Percentiles rank a stretch among this genome's conserved stretches.
Conservation (phyloP, 768 basidiomycete genomes). For the Auricularia sp. region DNA sequence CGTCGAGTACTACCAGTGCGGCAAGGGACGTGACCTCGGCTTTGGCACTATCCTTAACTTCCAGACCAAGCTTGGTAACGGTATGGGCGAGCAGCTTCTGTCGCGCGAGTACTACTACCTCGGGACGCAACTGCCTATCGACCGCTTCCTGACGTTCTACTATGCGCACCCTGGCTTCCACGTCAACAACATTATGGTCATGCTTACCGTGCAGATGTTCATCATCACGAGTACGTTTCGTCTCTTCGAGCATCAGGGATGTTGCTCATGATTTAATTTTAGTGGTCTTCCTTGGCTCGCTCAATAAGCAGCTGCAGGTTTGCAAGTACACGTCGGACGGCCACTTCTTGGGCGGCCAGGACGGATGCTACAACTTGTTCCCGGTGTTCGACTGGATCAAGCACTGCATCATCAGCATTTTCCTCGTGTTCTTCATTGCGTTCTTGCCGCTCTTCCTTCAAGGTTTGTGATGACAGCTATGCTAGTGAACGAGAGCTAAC, state of each 20-base stretch:
- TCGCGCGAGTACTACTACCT: constrained; percentile 98
- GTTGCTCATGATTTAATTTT: constrained; percentile 11
- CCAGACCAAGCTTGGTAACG: constrained; percentile 99
- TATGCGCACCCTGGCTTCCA: constrained; percentile 99
- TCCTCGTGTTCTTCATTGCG: constrained; percentile 96
- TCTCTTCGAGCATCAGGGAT: constrained; percentile 1
- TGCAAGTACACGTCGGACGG: constrained; percentile 71
- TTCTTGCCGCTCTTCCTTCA: constrained; percentile 92
- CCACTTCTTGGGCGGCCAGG: constrained; percentile 63
- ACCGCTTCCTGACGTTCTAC: constrained; percentile 98
- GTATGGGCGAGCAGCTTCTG: constrained; percentile 99
- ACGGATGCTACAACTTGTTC: constrained; percentile 87
- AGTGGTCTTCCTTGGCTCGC: constrained; percentile 93
- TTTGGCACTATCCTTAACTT: constrained; percentile 99
- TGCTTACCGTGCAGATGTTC: constrained; percentile 92
- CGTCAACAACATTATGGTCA: constrained; percentile 99
- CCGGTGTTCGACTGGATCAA: constrained; percentile 95
- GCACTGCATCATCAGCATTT: constrained; percentile 93
- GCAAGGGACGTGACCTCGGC: constrained; percentile 96
- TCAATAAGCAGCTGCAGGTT: constrained; percentile 70
- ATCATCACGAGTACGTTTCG: constrained; percentile 68
- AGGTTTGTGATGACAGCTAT: constrained; percentile 37
- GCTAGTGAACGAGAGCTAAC: constrained; percentile 8
- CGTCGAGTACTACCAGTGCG: constrained; percentile 98
- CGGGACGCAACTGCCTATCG: constrained; percentile 94